Percentiles rank a stretch among this genome's conserved stretches.
These are phyloP conservation scores for Plantago rigida DNA, from an alignment of 305 asterid species.

Conservation along the genomic window DNA sequence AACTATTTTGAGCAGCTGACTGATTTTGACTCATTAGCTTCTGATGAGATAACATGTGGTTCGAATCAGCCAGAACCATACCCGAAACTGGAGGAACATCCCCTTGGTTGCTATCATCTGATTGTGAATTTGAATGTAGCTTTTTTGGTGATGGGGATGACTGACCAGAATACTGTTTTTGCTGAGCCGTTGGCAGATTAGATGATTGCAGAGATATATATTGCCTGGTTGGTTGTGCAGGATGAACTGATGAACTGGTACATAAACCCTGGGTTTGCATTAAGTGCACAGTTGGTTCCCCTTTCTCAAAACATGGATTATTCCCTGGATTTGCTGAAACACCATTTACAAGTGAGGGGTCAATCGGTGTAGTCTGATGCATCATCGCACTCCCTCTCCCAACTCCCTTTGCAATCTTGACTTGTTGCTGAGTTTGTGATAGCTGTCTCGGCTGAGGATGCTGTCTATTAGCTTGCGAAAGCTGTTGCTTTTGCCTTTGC, in stretches of 20 bases:
- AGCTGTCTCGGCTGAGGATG: slow-evolving; percentile 61
- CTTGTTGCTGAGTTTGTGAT: slow-evolving; percentile 44
- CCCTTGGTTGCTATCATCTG: slow-evolving; percentile 39
- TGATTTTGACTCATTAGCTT: slow-evolving; percentile 14
- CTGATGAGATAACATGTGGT: slow-evolving; percentile 31
- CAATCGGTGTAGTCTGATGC: slow-evolving; percentile 42
- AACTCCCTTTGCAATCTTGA: slow-evolving; percentile 46
- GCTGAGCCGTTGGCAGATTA: slow-evolving; percentile 45
- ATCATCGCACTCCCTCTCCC: slow-evolving; percentile 49
- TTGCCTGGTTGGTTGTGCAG: slow-evolving; percentile 41
- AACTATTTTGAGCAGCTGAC: slow-evolving; percentile 38
- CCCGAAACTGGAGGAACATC: slow-evolving; percentile 36
- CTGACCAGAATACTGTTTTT: slow-evolving; percentile 46
- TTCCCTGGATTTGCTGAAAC: slow-evolving; percentile 34
- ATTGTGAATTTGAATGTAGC: slow-evolving; percentile 34
- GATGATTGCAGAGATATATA: slow-evolving; percentile 36
- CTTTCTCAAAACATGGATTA: slow-evolving; percentile 38
- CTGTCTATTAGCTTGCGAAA: slow-evolving; percentile 44
- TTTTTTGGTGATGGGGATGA: slow-evolving; percentile 38
- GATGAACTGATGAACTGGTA: slow-evolving; percentile 36
- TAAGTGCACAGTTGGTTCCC: slow-evolving; percentile 32
- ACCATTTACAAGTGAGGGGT: slow-evolving; percentile 40
- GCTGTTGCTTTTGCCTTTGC: slow-evolving; percentile 51
- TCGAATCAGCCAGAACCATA: slow-evolving; percentile 34
- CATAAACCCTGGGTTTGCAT: slow-evolving; percentile 40